phyloP scores from a whole-genome alignment of 73 alveolate species.

The Symbiodinium natans region DNA sequence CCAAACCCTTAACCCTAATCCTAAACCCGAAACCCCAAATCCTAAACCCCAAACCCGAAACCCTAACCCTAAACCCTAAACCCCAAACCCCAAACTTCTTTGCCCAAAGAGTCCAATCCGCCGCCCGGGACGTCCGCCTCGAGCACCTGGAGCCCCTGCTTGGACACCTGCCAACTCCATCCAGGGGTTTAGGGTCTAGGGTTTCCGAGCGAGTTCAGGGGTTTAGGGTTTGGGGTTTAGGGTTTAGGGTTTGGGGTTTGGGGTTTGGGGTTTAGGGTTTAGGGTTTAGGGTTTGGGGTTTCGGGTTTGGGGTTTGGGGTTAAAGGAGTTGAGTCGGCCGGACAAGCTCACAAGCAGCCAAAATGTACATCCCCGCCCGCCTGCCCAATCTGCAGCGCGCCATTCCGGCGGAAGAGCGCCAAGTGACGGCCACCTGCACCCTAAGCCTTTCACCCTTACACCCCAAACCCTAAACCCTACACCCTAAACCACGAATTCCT shows the following conservation, averaged over 20 bases:
- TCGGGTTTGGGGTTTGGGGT: neutral
- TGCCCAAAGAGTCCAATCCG: neutral
- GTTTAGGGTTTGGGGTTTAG: neutral
- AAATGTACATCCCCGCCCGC: too few species aligned
- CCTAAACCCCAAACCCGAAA: too few species aligned
- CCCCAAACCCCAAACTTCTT: neutral
- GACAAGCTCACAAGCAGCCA: too few species aligned
- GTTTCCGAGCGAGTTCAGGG: neutral
- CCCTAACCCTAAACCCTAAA: too few species aligned
- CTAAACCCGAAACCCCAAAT: too few species aligned
- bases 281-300: neutral
- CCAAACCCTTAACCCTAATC: too few species aligned
- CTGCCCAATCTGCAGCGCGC: conserved; percentile 5
- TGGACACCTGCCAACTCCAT: neutral
- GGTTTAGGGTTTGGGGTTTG: neutral
- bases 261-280: neutral
- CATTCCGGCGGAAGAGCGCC: neutral
- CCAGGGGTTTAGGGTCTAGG: neutral
- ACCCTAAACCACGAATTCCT: neutral
- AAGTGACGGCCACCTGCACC: neutral
- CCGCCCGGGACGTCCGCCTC: neutral
- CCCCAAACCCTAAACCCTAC: neutral
- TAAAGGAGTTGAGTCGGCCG: neutral
- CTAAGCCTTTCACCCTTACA: neutral
- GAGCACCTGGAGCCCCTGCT: neutral